These are phyloP conservation scores for Fusarium buxicola DNA, from an alignment of 2,329 filamentous ascomycete species.

Conservation along the genomic window DNA sequence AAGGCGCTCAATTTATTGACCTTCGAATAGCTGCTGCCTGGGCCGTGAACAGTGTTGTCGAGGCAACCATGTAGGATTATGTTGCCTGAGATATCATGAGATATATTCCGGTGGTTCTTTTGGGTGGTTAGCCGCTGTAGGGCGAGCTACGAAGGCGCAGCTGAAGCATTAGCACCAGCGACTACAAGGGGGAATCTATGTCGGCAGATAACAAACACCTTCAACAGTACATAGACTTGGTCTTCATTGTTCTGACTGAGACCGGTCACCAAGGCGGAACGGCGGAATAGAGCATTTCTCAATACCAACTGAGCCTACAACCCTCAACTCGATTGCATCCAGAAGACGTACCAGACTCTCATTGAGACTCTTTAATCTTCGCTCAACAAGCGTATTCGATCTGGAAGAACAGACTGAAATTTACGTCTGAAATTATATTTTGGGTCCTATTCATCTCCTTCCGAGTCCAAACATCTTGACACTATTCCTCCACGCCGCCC, in stretches of 20 bases:
- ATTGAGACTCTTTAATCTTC: too few species aligned
- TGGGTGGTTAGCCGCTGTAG: neutral
- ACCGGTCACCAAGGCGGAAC: too few species aligned
- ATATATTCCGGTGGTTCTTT: neutral
- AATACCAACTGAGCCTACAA: neutral
- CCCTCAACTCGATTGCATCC: too few species aligned
- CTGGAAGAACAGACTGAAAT: neutral
- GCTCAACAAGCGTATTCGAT: neutral
- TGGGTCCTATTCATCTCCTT: slow-evolving; percentile 12
- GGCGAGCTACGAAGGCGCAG: neutral
- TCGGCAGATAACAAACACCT: too few species aligned
- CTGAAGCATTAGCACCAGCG: slow-evolving; percentile 2
- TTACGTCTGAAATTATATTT: neutral
- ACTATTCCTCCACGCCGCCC: slow-evolving; percentile 53
- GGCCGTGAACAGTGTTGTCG: neutral
- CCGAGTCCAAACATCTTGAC: slow-evolving; percentile 48
- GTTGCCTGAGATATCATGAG: neutral
- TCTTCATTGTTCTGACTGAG: too few species aligned
- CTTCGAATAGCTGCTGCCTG: neutral
- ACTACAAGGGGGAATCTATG: neutral
- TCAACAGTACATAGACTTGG: too few species aligned
- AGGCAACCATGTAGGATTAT: neutral
- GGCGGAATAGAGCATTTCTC: too few species aligned
- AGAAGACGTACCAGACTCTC: too few species aligned
- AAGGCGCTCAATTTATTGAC: slow-evolving; percentile 18